Evolutionary conservation across 345 rosid species (phyloP), one percentile per base, ranked within the genome.

Genomic region (Linum lewisii): DNA sequence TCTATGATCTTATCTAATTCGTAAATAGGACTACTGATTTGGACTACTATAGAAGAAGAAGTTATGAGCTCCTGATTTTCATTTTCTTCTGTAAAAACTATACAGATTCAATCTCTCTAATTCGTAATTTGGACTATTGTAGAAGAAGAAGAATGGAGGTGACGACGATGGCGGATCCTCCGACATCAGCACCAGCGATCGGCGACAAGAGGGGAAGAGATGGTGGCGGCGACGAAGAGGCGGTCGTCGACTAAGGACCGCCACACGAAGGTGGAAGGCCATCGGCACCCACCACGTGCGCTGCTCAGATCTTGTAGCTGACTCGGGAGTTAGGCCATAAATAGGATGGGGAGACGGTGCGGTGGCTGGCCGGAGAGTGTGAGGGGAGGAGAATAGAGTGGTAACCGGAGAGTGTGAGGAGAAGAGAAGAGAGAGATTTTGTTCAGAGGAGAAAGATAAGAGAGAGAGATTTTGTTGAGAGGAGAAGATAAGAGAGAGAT

Each of bases 251-350:
- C 77, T 65, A 79, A 76, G 70, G 83, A 79, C 69, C 77, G 83
- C 50, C 83, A 79, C 61, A 79, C 83, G 32, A 79, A 79, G 69
- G 83, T 79, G 36, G 83, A 79, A 61, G 83, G 83, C 20, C 83
- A 78, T 4, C 80, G 83, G 21, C 74, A 66, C 83, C 83, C 26
- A 77, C 83, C 38, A 66, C 83, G 5, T 79, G 83, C 63, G 83
- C 80, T 16, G 83, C 83, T 7, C 72, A 79, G 58, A 74, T 77
- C 44, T 76, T 79, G 67, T 77, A 77, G 37, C 64, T 74, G 1
- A 79, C 84, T 25, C 73, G 75, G 16, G 79, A 79, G 64, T 65
- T 72, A 21, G 81, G 79, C 61, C 81, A 79, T 47, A 79, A 71
- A 62, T 76, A 78, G 16, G 79, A 76, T 65, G 83, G 84, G 3